Conservation (phyloP, 2,329 filamentous ascomycete genomes). For the Trichocomaceae sp. region DNA sequence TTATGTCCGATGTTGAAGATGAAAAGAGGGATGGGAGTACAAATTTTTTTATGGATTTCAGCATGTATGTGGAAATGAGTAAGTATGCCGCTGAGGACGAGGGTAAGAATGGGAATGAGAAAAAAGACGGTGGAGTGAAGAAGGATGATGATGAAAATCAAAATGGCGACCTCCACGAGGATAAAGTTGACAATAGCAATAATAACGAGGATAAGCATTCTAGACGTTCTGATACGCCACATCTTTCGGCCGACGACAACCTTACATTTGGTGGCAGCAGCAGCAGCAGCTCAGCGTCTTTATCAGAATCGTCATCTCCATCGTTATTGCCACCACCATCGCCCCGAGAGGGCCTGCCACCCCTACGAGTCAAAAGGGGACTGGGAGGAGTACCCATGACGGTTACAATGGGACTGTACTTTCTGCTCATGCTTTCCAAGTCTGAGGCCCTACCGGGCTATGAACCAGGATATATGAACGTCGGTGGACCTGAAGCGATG, state of each 20-base stretch:
- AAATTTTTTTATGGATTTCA: background rate
- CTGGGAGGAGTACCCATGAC: slow-evolving; percentile 43
- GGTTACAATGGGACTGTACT: slow-evolving; percentile 55
- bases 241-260: background rate
- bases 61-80: background rate
- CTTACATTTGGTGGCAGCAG: background rate
- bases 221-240: background rate
- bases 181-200: background rate
- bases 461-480: slow-evolving; percentile 52
- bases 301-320: background rate
- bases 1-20: background rate
- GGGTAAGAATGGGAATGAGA: no score
- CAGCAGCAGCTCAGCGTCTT: background rate
- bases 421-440: slow-evolving; percentile 60
- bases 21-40: background rate
- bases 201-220: background rate
- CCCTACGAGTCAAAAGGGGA: background rate
- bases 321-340: background rate
- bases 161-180: background rate
- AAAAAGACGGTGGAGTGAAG: no score
- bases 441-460: slow-evolving; percentile 53
- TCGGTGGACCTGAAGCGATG: slow-evolving; percentile 52
- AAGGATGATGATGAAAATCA: background rate
- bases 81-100: no score
- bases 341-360: slow-evolving; percentile 8